Evolutionary conservation across 1,284 basidiomycete species (phyloP), one percentile per base, ranked within the genome.

Genomic region (Ustilago crameri): DNA sequence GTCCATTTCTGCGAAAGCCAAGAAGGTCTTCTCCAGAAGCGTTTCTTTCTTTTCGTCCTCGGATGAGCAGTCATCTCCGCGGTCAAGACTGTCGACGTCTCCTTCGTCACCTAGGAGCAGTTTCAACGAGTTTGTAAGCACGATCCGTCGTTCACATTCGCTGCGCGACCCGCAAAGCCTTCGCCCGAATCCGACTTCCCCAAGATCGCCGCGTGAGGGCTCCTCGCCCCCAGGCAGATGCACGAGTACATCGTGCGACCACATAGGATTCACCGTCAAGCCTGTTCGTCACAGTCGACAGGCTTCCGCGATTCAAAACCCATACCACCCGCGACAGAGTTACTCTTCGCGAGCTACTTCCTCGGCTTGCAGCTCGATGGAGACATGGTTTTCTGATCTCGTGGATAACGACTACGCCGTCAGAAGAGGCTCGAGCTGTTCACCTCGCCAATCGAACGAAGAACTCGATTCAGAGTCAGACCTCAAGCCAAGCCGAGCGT

Each of bases 401-500:
- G 38, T 63, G 49, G 60, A 63, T 37, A 63, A 48, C 26, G 44
- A 37, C 35, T 64, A 64, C 41, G 32, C 48, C 12, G 44, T 44
- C 12, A 35, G 18, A n/a, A 3, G 23, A 17, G n/a, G 42, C 4
- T 48, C 30, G 1, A 45, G 12, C 15, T 37, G 26, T 15, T 43
- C 48, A 17, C 37, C 45, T 15, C 47, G 17, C 18, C n/a, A 17
- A 4, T 2, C 17, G 18, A 32, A 43, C 15, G 35, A 30, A 30
- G 30, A 12, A 12, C 12, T 23, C 23, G 24, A 35, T 15, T 20
- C 24, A 15, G 50, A 49, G 30, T 48, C 38, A 9, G 35, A 38
- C 17, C 3, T 65, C 27, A 51, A 58, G 47, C 62, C 62, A 1
- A 65, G 62, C 23, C 50, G 62, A 0, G 46, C 49, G 40, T 65